Evolutionary conservation across 345 rosid species (phyloP).

Genomic region (Melaleuca alternifolia): DNA sequence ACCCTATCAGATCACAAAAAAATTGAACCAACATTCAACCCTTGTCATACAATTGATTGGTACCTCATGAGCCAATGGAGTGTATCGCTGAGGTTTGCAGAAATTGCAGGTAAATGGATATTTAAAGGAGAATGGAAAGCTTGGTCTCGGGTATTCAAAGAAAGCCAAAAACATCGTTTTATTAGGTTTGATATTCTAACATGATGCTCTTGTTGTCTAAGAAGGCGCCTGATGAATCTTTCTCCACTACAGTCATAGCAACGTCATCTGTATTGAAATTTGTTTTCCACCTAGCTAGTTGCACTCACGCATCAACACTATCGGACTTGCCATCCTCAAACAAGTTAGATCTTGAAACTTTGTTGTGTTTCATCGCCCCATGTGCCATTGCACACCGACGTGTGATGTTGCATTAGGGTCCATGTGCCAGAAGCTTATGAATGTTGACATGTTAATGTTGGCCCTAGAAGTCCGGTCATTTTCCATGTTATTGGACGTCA

Average conservation of each 20-base stretch:
- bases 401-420: background rate
- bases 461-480: background rate
- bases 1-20: background rate
- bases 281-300: background rate
- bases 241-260: background rate
- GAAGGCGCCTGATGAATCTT: background rate
- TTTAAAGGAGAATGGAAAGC: conserved; percentile 38
- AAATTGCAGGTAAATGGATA: conserved; percentile 30
- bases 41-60: background rate
- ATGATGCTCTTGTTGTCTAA: background rate
- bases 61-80: background rate
- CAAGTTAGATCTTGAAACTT: background rate
- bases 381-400: background rate
- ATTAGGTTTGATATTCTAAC: background rate
- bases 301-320: background rate
- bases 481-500: background rate
- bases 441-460: background rate
- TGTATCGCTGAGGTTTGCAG: background rate
- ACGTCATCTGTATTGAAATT: background rate
- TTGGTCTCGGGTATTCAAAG: conserved; percentile 17
- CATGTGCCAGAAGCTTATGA: background rate
- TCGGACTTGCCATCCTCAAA: background rate
- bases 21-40: background rate
- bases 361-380: background rate
- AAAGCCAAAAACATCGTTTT: background rate